Evolutionary conservation across 2,329 filamentous ascomycete genomes (phyloP).

Genomic region (Ambrosiella xylebori): DNA sequence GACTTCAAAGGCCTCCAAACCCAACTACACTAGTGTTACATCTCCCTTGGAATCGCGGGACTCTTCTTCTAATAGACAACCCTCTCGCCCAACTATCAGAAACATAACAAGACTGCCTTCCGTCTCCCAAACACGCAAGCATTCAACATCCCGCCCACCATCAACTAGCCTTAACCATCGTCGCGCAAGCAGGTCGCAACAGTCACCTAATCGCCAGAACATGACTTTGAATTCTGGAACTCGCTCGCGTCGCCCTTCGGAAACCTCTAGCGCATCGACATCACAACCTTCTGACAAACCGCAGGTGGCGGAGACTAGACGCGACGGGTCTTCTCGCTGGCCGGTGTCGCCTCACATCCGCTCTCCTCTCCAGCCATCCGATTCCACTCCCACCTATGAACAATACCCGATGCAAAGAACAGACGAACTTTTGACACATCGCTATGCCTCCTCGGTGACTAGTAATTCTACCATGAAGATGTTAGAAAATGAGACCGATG

Average conservation of each 20-base stretch:
- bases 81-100: conserved; percentile 21
- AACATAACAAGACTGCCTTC: conserved; percentile 18
- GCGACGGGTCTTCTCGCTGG: conserved; percentile 39
- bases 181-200: conserved; percentile 43
- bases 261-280: conserved; percentile 32
- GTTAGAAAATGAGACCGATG: conserved; percentile 37
- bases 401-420: conserved; percentile 4
- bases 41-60: conserved; percentile 28
- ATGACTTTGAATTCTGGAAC: conserved; percentile 17
- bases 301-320: conserved; percentile 8
- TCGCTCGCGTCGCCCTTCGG: conserved; percentile 35
- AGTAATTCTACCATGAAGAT: conserved; percentile 16
- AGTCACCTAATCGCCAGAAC: conserved; percentile 30
- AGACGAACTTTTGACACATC: background rate
- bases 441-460: conserved; percentile 8
- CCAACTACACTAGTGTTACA: conserved; percentile 12
- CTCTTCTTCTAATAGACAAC: conserved; percentile 28
- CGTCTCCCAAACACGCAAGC: conserved; percentile 42
- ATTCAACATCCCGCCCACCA: conserved; percentile 21
- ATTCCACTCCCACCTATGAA: background rate
- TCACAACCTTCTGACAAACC: background rate
- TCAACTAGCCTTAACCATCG: conserved; percentile 18
- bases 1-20: conserved; percentile 7
- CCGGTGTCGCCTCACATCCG: conserved; percentile 60
- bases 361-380: conserved; percentile 7